Base-by-base conservation (phyloP, 257 asterid species). In the Solanum chmielewskii region DNA sequence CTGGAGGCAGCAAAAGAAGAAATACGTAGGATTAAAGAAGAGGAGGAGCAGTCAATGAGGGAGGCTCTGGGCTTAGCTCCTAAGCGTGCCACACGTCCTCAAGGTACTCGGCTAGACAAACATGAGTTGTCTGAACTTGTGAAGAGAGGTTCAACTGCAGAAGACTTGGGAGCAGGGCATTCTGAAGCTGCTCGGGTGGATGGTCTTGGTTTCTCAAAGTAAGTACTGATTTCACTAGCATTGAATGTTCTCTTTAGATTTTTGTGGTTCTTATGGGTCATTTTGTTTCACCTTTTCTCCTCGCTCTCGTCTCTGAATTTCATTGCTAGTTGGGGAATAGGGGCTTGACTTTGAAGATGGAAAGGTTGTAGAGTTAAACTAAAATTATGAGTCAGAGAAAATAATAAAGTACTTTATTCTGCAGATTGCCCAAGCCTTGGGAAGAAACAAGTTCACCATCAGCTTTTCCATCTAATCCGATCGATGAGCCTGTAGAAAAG, bases 31-130 rank as follows among this genome's bases (percentile, higher is more conserved):
- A 90, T 97, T 89, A 97, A 97, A 93, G 99, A 97, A 90, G 99
- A 97, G 83, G 99, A 97, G 91, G 99, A 97, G 93, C 99, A 95
- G 91, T 95, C 99, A 71, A 95, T 97, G 99, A 93, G 96, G 91
- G 99, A 96, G 91, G 99, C 99, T 86, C 90, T 97, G 76, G 99
- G 99, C 75, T 92, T 97, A 90, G 99, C 99, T 73, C 99, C 99
- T 47, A 97, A 97, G 88, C 98, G 98, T 84, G 88, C 94, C 86
- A 64, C 92, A 68, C 90, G 90, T 59, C 86, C 92, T 87, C 97
- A 93, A 84, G 96, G 95, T 33, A 97, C 90, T 92, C 93, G 95
- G 74, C 89, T 97, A 23, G 99, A 97, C 90, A 97, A 97, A 86
- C 99, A 97, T 89, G 99, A 97, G 91, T 91, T 90, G 81, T 95